Evolutionary conservation across 805 yeast species (phyloP).

Genomic region (Kodamaea neixiangensis): DNA sequence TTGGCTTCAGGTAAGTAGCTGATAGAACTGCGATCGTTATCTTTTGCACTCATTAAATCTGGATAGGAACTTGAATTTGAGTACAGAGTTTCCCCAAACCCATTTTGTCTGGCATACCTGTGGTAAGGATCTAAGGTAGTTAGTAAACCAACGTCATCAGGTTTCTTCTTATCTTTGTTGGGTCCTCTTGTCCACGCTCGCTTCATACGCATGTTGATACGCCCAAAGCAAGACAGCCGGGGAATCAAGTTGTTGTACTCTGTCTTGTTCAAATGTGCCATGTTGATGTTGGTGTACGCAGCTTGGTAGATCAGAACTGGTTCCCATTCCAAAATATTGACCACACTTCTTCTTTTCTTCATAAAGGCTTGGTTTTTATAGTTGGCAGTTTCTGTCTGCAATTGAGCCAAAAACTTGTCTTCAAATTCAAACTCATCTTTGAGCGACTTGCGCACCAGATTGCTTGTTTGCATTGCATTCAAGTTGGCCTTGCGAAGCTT

Average conservation of each 20-base stretch:
- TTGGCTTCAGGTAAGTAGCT: too few relatives aligned
- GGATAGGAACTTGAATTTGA: too few relatives aligned
- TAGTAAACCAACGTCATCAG: neutral
- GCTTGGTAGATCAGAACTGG: conserved; percentile 33
- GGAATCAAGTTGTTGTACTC: conserved; percentile 32
- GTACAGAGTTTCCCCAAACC: too few relatives aligned
- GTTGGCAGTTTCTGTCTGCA: neutral
- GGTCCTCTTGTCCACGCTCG: conserved; percentile 40
- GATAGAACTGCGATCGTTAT: too few relatives aligned
- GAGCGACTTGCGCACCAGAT: conserved; percentile 16
- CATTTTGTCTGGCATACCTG: too few relatives aligned
- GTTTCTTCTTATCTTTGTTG: conserved; percentile 8
- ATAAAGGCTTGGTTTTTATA: neutral
- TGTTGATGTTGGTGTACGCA: conserved; percentile 33
- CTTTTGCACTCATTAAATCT: too few relatives aligned
- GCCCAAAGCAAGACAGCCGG: conserved; percentile 37
- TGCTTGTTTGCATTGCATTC: conserved; percentile 15
- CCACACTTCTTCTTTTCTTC: neutral
- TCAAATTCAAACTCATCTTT: conserved; percentile 18
- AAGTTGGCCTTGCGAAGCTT: conserved; percentile 3
- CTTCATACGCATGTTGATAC: conserved; percentile 39
- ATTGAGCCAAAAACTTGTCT: conserved; percentile 12
- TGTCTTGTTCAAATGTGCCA: conserved; percentile 29
- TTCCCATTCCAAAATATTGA: conserved; percentile 22
- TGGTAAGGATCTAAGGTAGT: neutral